Conservation (phyloP, 2,329 filamentous ascomycete species). For the Claviceps quebecensis region DNA sequence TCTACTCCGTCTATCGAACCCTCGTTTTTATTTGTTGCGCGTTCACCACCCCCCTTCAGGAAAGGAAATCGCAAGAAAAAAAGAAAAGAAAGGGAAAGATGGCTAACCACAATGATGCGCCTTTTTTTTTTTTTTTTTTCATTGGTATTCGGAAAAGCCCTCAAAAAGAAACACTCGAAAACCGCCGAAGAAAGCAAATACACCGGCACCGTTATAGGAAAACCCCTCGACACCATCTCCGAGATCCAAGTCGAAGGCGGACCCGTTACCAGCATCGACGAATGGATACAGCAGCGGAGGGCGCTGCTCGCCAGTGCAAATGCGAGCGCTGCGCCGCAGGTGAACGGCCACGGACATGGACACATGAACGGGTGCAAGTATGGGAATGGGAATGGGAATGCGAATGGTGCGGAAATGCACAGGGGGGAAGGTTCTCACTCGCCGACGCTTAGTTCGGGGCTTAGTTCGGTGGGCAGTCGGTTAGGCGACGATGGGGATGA, state of each 20-base stretch:
- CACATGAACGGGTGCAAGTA: too few species aligned
- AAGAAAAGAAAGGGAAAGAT: not conserved
- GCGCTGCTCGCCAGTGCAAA: conserved; percentile 5
- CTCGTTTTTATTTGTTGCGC: too few species aligned
- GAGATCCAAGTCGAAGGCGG: conserved; percentile 70
- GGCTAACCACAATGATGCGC: not conserved
- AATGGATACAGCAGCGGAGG: conserved; percentile 22
- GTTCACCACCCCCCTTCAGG: too few species aligned
- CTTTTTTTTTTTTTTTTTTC: too few species aligned
- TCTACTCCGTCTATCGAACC: too few species aligned
- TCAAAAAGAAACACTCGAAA: conserved; percentile 90
- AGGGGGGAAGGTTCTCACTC: conserved; percentile 11
- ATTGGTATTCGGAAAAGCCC: conserved; percentile 28
- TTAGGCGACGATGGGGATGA: conserved; percentile 31
- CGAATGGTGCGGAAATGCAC: not conserved
- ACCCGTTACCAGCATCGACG: conserved; percentile 20
- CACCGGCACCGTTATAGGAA: conserved; percentile 70
- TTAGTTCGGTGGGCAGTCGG: conserved; percentile 33
- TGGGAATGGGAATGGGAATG: not conserved
- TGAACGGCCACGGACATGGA: not conserved
- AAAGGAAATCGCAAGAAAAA: too few species aligned
- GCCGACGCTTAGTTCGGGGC: conserved; percentile 37
- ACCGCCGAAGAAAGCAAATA: conserved; percentile 78
- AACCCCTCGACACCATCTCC: conserved; percentile 48
- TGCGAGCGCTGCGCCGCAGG: not conserved